These are phyloP conservation scores for Phlyctochytrium arcticum DNA, from an alignment of 192 early-diverging fungal species.

Conservation along the genomic window DNA sequence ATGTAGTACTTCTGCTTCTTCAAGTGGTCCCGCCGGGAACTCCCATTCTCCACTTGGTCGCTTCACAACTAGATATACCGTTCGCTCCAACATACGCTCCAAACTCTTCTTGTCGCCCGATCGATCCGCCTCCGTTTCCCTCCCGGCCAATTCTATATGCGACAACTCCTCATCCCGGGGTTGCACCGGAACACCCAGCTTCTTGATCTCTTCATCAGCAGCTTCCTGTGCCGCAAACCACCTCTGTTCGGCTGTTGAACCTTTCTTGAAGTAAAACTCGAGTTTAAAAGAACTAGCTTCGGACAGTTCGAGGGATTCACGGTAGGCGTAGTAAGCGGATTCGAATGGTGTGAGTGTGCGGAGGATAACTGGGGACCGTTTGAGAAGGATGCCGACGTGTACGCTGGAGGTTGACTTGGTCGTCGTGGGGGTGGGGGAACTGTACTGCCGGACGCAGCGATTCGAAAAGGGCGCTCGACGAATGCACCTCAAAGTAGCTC, in stretches of 20 bases:
- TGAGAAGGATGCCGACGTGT: conserved; percentile 59
- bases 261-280: conserved; percentile 78
- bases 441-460: too few species aligned
- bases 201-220: background rate
- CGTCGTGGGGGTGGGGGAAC: too few species aligned
- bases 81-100: conserved; percentile 71
- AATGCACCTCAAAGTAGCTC: too few species aligned
- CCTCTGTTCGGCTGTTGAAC: conserved; percentile 60
- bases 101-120: conserved; percentile 63
- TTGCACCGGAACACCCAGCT: conserved; percentile 33
- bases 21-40: conserved; percentile 66
- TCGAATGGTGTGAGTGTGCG: conserved; percentile 61
- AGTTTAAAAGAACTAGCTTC: conserved; percentile 53
- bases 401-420: conserved; percentile 1
- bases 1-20: conserved; percentile 64
- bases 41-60: conserved; percentile 54
- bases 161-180: conserved; percentile 47
- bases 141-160: conserved; percentile 37
- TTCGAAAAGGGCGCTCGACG: too few species aligned
- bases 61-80: conserved; percentile 79
- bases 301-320: conserved; percentile 53
- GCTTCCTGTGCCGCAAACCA: conserved; percentile 43
- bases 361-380: conserved; percentile 65
- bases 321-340: conserved; percentile 64
- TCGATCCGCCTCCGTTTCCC: conserved; percentile 62